Base-by-base conservation (phyloP, 805 yeast species). In the Scheffersomyces amazonensis region DNA sequence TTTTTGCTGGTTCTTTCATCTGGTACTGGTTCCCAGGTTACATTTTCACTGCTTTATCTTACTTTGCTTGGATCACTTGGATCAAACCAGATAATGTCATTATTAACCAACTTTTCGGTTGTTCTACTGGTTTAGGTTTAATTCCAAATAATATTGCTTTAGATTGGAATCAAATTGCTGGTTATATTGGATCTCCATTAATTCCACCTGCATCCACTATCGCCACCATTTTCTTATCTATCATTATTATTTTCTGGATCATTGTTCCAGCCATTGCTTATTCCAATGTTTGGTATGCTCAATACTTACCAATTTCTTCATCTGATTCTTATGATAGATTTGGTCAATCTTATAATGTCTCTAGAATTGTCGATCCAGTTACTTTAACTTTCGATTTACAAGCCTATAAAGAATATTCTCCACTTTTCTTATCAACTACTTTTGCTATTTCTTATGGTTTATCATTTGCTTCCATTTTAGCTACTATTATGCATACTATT, bases 61-160 rank as follows among this genome's bases (percentile, higher is more conserved):
- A 69, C 46, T 80, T 84, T 50, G 75, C 81, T 4, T 80, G 82
- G 70, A 75, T 80, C 30, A 69, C 82, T 16, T 83, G 89, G 88
- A 79, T 80, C 33, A 69, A 54, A n/a, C 77, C 78, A n/a, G 58
- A 77, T 31, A 78, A 78, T 52, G 74, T 74, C 36, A 69, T 71
- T n/a, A 71, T 82, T 16, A 81, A 79, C 48, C 83, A 78, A 50
- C 62, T 83, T 13, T 82, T 83, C 47, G 91, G 91, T 34, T 66
- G 75, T 5, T 44, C 61, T 8, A 60, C 76, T 12, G 90, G 90
- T 11, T 60, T 82, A 42, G 88, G 87, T 16, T 52, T 80, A 53
- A 57, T 80, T 46, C 89, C 89, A 9, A 54, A 81, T 32, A 76
- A 84, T 13, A 52, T 80, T 35, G 76, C 85, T 8, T 80, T 83